phyloP scores from a whole-genome alignment of 1,284 basidiomycete genomes.

The Rhodotorula sp. region DNA sequence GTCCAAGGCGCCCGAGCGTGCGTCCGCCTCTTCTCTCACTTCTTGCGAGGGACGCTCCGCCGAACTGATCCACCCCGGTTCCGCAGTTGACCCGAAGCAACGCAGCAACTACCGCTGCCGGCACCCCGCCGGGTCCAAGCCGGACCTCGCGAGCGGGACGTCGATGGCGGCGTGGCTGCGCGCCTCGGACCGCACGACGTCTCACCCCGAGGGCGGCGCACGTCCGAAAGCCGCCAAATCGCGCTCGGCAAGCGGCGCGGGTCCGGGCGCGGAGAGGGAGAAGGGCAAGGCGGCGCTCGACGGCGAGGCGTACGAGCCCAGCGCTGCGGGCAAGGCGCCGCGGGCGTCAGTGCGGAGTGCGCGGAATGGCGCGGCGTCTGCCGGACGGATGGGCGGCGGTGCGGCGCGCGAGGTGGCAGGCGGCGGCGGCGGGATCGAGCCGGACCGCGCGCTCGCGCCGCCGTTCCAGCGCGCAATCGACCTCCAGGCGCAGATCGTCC shows the following conservation, averaged over 20 bases:
- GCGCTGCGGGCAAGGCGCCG: not conserved
- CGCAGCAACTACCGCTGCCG: constrained; percentile 19
- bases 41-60: not conserved
- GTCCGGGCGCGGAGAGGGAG: not conserved
- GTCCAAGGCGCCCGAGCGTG: not conserved
- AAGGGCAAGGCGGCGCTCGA: not conserved
- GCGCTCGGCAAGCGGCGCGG: not conserved
- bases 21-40: not conserved
- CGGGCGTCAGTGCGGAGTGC: not conserved
- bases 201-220: not conserved
- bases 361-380: not conserved
- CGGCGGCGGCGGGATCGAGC: not conserved
- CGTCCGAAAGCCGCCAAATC: constrained; percentile 4
- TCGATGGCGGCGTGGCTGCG: not conserved
- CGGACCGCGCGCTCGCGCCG: constrained; percentile 35
- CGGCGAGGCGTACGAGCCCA: not conserved
- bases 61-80: not conserved
- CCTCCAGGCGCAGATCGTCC: constrained; percentile 24
- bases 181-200: not conserved
- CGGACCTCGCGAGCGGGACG: constrained; percentile 8
- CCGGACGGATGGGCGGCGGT: too few relatives aligned
- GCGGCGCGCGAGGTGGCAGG: too few relatives aligned
- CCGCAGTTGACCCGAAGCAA: constrained; percentile 17
- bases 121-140: constrained; percentile 4
- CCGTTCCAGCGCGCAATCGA: constrained; percentile 34